These are phyloP conservation scores for Pythium angustatum DNA, from an alignment of 352 stramenopile genomes.

Conservation along the genomic window DNA sequence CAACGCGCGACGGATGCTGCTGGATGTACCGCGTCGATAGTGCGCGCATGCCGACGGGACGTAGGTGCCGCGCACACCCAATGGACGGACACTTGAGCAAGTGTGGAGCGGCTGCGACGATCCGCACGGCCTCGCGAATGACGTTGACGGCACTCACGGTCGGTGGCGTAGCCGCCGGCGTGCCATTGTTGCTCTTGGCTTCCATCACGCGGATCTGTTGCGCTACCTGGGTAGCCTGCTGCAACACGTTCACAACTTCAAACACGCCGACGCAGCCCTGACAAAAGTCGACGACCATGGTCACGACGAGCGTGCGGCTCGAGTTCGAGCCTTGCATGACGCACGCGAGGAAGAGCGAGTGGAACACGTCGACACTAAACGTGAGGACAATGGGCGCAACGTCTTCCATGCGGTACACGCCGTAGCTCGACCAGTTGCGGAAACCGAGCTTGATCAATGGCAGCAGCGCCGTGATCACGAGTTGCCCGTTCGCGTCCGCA, in stretches of 20 bases:
- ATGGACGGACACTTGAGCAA: background rate
- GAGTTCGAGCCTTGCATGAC: conserved; percentile 12
- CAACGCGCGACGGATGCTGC: background rate
- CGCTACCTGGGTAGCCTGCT: background rate
- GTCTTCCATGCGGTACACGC: conserved; percentile 25
- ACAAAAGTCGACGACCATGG: conserved; percentile 8
- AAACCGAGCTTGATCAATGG: conserved; percentile 40
- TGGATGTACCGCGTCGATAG: background rate
- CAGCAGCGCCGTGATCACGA: conserved; percentile 22
- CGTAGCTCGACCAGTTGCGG: conserved; percentile 36
- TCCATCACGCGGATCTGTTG: background rate
- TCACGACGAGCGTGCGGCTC: background rate
- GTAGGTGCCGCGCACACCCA: background rate
- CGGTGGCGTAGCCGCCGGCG: too few species aligned
- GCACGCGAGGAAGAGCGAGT: conserved; percentile 22
- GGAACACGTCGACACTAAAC: conserved; percentile 26
- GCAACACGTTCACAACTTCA: background rate
- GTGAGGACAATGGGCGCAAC: conserved; percentile 25
- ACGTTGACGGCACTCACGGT: background rate
- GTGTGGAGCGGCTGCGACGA: background rate
- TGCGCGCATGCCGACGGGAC: background rate
- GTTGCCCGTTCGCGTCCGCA: background rate
- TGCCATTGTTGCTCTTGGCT: background rate
- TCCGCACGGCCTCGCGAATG: background rate
- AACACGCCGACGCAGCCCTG: background rate